A percentile compares a stretch with the other conserved stretches of the same genome.
phyloP scores from a whole-genome alignment of 2,329 filamentous ascomycete species.

The Sporothrix variecibatus region DNA sequence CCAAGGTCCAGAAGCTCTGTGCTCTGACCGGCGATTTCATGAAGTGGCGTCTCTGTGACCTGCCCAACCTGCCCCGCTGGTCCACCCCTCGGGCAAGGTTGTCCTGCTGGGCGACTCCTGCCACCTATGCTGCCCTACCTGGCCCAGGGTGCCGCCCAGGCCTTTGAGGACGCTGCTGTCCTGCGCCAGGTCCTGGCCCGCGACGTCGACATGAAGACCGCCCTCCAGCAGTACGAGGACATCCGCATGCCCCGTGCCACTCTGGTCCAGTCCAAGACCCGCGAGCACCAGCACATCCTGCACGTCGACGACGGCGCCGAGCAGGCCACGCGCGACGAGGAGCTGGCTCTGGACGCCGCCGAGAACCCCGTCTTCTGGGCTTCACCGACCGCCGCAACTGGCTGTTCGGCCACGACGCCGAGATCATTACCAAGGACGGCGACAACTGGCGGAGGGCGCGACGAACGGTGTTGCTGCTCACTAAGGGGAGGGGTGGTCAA shows the following conservation, averaged over 20 bases:
- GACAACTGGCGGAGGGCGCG: constrained; percentile 26
- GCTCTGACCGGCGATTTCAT: constrained; percentile 43
- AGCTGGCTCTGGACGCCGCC: constrained; percentile 26
- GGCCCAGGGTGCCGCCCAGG: constrained; percentile 48
- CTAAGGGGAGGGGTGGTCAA: not conserved
- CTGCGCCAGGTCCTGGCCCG: constrained; percentile 29
- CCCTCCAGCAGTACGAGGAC: constrained; percentile 27
- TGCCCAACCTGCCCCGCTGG: constrained; percentile 44
- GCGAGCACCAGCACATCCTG: constrained; percentile 34
- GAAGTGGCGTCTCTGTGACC: constrained; percentile 51
- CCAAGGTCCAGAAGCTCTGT: constrained; percentile 40
- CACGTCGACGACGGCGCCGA: constrained; percentile 34
- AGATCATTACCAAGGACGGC: constrained; percentile 27
- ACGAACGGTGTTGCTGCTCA: constrained; percentile 5
- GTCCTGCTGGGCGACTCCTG: constrained; percentile 47
- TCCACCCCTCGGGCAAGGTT: constrained; percentile 43
- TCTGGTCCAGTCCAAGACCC: constrained; percentile 31
- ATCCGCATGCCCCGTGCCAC: constrained; percentile 31
- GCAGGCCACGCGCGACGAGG: constrained; percentile 30
- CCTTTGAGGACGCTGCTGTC: constrained; percentile 46
- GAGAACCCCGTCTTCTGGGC: constrained; percentile 35
- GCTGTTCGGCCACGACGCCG: constrained; percentile 35
- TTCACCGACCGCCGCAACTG: constrained; percentile 40
- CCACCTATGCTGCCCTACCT: constrained; percentile 52
- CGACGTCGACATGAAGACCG: constrained; percentile 9